phyloP scores from a whole-genome alignment of 1,139 yeast genomes.

The Scheffersomyces lignicola region DNA sequence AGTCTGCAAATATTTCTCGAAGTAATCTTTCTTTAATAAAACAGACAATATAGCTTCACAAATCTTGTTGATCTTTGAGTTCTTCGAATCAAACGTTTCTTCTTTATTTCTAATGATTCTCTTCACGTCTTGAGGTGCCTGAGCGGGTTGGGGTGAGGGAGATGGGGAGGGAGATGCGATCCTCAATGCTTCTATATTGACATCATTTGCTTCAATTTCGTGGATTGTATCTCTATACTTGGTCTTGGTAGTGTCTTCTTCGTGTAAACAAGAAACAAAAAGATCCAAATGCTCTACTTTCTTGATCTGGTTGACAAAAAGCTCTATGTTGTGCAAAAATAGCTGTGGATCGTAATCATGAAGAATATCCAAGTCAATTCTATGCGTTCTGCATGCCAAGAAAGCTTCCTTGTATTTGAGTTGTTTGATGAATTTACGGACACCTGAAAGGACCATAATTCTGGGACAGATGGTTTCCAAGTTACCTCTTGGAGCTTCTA shows the following conservation, averaged over 20 bases:
- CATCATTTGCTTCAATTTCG: conserved; percentile 19
- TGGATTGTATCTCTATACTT: conserved; percentile 75
- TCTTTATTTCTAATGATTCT: conserved; percentile 32
- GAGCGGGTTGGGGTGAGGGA: conserved; percentile 9
- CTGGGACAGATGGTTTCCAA: conserved; percentile 92
- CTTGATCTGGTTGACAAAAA: conserved; percentile 71
- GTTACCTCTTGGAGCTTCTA: conserved; percentile 96
- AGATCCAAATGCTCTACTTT: conserved; percentile 79
- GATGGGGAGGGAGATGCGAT: conserved; percentile 5
- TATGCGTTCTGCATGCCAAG: conserved; percentile 79
- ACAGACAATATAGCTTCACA: conserved; percentile 70
- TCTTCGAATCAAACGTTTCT: conserved; percentile 30
- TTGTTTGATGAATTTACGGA: conserved; percentile 64
- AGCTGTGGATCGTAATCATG: conserved; percentile 81
- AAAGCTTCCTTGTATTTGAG: conserved; percentile 71
- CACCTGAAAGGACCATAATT: conserved; percentile 84
- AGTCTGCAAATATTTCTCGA: conserved; percentile 66
- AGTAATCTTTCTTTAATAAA: conserved; percentile 52
- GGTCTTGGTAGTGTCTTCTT: conserved; percentile 82
- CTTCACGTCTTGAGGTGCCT: conserved; percentile 14
- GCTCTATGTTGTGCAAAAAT: conserved; percentile 62
- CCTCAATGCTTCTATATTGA: conserved; percentile 9
- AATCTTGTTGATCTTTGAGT: conserved; percentile 71
- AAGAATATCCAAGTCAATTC: conserved; percentile 86
- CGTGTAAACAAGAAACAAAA: conserved; percentile 81